Percentiles rank a stretch among this genome's conserved stretches.
These are phyloP conservation scores for Colletotrichum endophyticum DNA, from an alignment of 2,329 filamentous ascomycete species.

Conservation along the genomic window DNA sequence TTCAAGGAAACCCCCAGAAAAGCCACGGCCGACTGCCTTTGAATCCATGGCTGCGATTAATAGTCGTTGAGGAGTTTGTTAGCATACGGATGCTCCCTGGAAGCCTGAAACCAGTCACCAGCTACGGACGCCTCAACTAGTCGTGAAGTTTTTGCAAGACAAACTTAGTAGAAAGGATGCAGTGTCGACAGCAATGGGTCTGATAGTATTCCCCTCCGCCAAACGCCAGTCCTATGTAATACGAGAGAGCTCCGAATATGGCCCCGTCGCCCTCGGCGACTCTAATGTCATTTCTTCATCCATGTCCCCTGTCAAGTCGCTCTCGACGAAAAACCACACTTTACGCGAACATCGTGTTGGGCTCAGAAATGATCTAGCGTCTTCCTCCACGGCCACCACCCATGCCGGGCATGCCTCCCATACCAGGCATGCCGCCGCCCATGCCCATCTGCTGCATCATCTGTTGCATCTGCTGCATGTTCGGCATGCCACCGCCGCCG, in stretches of 20 bases:
- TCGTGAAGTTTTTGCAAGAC: no score
- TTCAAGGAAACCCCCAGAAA: no score
- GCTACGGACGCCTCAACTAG: no score
- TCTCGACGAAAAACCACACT: background rate
- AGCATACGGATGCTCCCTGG: no score
- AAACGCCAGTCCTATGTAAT: conserved; percentile 1
- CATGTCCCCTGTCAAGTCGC: background rate
- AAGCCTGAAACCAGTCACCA: no score
- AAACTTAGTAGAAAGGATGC: background rate
- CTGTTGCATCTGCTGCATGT: conserved; percentile 78
- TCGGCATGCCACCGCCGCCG: conserved; percentile 65
- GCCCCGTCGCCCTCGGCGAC: background rate
- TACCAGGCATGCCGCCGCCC: conserved; percentile 43
- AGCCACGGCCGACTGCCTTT: no score
- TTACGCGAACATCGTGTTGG: background rate
- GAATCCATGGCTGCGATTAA: no score
- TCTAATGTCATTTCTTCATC: background rate
- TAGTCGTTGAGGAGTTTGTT: no score
- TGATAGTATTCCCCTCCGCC: conserved; percentile 23
- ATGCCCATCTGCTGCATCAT: conserved; percentile 79
- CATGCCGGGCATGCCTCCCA: conserved; percentile 75
- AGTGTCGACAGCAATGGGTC: background rate
- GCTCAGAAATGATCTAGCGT: conserved; percentile 71
- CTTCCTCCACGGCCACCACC: conserved; percentile 54
- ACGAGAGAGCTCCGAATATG: background rate